Percentiles rank a stretch among this genome's conserved stretches.
Conservation (phyloP, 495 filamentous ascomycete genomes). For the Bombardia bombarda region DNA sequence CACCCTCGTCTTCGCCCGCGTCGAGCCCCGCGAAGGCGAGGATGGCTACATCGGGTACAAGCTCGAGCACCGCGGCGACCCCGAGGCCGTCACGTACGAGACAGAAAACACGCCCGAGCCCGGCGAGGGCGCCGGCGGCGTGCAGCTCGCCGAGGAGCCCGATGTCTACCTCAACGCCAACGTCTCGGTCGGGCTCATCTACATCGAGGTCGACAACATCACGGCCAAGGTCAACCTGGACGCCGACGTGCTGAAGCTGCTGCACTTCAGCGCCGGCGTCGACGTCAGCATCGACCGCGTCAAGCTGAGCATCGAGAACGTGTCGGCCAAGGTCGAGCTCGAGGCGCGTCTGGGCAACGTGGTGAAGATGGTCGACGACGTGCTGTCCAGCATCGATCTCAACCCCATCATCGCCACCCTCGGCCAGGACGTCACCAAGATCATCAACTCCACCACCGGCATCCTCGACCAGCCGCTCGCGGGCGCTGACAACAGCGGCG, state of each 20-base stretch:
- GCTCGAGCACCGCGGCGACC: conserved; percentile 40
- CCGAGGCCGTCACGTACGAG: conserved; percentile 39
- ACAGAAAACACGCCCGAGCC: conserved; percentile 41
- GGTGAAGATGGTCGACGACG: conserved; percentile 45
- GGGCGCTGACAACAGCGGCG: conserved; percentile 2
- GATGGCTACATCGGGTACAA: conserved; percentile 48
- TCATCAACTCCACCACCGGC: conserved; percentile 38
- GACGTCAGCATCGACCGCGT: conserved; percentile 46
- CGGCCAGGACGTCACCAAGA: conserved; percentile 36
- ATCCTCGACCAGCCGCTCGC: conserved; percentile 16
- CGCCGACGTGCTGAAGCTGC: conserved; percentile 46
- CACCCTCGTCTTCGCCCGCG: not conserved
- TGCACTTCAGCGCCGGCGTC: conserved; percentile 51
- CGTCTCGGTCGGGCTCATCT: conserved; percentile 44
- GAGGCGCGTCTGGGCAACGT: conserved; percentile 50
- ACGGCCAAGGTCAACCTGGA: conserved; percentile 54
- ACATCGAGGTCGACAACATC: conserved; percentile 46
- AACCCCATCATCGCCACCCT: conserved; percentile 50
- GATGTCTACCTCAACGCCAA: conserved; percentile 51
- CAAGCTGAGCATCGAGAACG: conserved; percentile 42
- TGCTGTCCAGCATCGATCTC: conserved; percentile 45
- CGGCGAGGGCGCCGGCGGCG: too few species aligned
- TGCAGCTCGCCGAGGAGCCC: conserved; percentile 32
- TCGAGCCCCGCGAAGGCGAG: conserved; percentile 5
- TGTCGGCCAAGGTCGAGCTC: conserved; percentile 47